Base-by-base conservation (phyloP, 768 basidiomycete genomes). In the Trametes cinnabarina region DNA sequence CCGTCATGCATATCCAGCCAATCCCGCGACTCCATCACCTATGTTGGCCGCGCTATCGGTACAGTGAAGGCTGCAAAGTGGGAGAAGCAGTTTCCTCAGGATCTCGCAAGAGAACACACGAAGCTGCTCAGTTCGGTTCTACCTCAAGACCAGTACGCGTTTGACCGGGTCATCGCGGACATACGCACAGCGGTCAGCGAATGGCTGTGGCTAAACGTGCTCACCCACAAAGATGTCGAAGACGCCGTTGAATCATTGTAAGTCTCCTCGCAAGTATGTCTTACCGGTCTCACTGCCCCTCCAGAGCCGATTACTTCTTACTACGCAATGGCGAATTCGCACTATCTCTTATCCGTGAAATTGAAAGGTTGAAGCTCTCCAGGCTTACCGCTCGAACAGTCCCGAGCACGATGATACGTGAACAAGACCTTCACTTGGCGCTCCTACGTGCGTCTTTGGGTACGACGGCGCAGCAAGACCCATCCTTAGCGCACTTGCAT, bases 151-250 rank as follows among this genome's bases (percentile, higher is more conserved):
- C 84, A 83, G 59, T 86, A 90, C 60, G 80, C 77, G 15, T 92
- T 97, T 66, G 91, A 92, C 68, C 74, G 78, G 30, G 82, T 86
- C 57, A 83, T 97, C 34, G 74, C 82, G 17, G 83, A 87, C 58
- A 90, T 94, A 35, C 77, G 93, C 57, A 87, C 81, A 1, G 86
- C 88, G 56, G 82, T 95, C 49, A 90, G 92, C 68, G 94, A 97
- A 77, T 97, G 94, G 93, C 76, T 97, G 1, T 97, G 94, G 94
- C 71, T 85, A 22, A 92, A 94, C 66, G 87, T 96, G 35, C 76
- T 97, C 50, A 95, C 92, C 2, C 80, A 81, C 65, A 82, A 83
- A 63, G 92, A 94, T 60, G 87, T 95, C 0, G 86, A 89, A 61
- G 88, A 88, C 22, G 88, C 93, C 0, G 84, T 96, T 19, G 85